phyloP scores from a whole-genome alignment of 1,139 yeast species.

The Wickerhamomyces sp. region DNA sequence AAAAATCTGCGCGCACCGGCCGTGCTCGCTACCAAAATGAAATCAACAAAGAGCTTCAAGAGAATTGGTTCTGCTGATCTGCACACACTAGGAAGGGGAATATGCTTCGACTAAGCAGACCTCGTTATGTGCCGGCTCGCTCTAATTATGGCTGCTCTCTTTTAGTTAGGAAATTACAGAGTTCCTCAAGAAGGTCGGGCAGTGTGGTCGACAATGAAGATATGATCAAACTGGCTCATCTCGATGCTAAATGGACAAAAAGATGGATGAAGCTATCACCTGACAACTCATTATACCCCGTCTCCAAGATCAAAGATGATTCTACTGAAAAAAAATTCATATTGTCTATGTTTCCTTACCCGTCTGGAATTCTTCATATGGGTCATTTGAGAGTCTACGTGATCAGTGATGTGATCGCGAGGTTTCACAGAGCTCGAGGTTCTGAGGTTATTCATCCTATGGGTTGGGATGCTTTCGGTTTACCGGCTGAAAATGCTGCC shows the following conservation, averaged over 20 bases:
- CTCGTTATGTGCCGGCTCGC: too few relatives aligned
- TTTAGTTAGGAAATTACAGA: too few relatives aligned
- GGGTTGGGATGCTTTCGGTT: slow-evolving; percentile 99
- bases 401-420: slow-evolving; percentile 75
- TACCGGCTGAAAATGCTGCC: slow-evolving; percentile 98
- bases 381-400: slow-evolving; percentile 93
- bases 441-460: slow-evolving; percentile 84
- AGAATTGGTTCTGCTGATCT: too few relatives aligned
- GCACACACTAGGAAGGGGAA: not conserved
- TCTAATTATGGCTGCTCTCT: too few relatives aligned
- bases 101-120: not conserved
- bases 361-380: slow-evolving; percentile 87
- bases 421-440: slow-evolving; percentile 76
- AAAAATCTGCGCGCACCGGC: too few relatives aligned
- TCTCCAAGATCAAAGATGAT: slow-evolving; percentile 17
- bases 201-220: not conserved
- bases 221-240: slow-evolving; percentile 6
- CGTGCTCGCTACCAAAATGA: too few relatives aligned
- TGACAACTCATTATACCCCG: slow-evolving; percentile 40
- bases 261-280: slow-evolving; percentile 44
- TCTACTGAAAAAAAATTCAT: slow-evolving; percentile 50
- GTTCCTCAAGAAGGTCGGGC: too few relatives aligned
- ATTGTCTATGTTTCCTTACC: slow-evolving; percentile 92
- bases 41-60: too few relatives aligned
- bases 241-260: slow-evolving; percentile 34